Conservation (phyloP, 2,329 filamentous ascomycete species). For the Escovopsis sp. region DNA sequence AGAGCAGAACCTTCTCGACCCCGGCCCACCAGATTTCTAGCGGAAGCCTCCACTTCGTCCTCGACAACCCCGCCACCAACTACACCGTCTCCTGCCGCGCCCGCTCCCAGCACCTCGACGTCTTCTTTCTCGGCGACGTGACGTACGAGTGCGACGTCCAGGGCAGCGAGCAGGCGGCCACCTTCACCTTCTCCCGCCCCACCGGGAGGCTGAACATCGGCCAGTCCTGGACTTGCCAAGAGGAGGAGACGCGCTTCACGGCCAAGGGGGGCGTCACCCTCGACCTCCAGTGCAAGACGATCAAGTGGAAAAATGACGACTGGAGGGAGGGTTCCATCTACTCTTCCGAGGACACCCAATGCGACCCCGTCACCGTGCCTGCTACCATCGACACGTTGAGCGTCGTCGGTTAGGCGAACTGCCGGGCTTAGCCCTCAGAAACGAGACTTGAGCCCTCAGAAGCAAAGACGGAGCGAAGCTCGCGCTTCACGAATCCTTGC, state of each 20-base stretch:
- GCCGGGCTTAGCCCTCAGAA: background rate
- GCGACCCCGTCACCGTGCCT: constrained; percentile 12
- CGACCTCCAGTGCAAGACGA: constrained; percentile 15
- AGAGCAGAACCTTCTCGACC: constrained; percentile 32
- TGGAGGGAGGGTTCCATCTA: constrained; percentile 18
- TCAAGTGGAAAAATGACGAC: constrained; percentile 13
- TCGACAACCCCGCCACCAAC: constrained; percentile 29
- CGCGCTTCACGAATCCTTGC: too few species aligned
- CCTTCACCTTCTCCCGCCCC: constrained; percentile 28
- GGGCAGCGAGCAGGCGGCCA: constrained; percentile 13
- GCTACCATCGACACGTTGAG: constrained; percentile 13
- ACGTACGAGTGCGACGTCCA: constrained; percentile 27
- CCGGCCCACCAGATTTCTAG: constrained; percentile 34
- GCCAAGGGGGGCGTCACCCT: constrained; percentile 13
- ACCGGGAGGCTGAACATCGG: constrained; percentile 23
- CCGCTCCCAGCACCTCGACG: constrained; percentile 24
- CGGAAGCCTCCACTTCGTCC: constrained; percentile 32
- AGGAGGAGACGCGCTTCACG: constrained; percentile 19
- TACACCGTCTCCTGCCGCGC: constrained; percentile 24
- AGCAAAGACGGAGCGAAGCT: too few species aligned
- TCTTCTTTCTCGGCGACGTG: constrained; percentile 35
- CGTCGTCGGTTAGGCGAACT: constrained; percentile 10
- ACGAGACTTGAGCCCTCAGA: background rate
- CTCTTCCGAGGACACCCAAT: constrained; percentile 15
- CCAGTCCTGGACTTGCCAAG: constrained; percentile 33